phyloP scores from a whole-genome alignment of 495 filamentous ascomycete species.

The Xylona heveae region DNA sequence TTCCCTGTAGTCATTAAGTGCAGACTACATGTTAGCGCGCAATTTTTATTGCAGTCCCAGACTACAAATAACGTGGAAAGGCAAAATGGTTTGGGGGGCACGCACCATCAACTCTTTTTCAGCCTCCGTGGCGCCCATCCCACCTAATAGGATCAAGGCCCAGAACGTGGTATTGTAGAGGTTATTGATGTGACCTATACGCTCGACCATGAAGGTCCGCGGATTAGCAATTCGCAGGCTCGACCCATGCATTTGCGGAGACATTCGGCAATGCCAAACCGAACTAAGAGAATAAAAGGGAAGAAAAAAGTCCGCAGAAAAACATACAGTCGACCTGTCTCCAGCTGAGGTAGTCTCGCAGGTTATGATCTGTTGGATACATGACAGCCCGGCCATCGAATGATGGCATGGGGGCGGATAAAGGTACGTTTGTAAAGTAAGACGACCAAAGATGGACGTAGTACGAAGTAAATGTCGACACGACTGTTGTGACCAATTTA shows the following conservation, averaged over 20 bases:
- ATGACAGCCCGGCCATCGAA: constrained; percentile 85
- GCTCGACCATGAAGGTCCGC: too few relatives aligned
- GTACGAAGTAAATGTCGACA: constrained; percentile 82
- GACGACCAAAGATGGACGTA: constrained; percentile 65
- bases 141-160: constrained; percentile 59
- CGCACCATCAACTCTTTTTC: constrained; percentile 54
- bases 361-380: constrained; percentile 57
- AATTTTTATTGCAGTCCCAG: too few relatives aligned
- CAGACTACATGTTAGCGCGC: too few relatives aligned
- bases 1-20: too few relatives aligned
- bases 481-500: constrained; percentile 76
- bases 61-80: too few relatives aligned
- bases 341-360: constrained; percentile 94
- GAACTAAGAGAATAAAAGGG: constrained; percentile 2
- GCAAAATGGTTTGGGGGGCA: background rate
- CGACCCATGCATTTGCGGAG: background rate
- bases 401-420: constrained; percentile 57
- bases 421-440: constrained; percentile 44
- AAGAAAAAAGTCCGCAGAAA: constrained; percentile 1
- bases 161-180: constrained; percentile 96
- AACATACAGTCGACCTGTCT: constrained; percentile 80
- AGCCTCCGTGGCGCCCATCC: constrained; percentile 51
- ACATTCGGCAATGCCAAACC: too few relatives aligned
- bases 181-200: constrained; percentile 91
- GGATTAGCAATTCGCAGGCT: background rate